Evolutionary conservation across 2,329 filamentous ascomycete genomes (phyloP), one percentile per base, ranked within the genome.

Genomic region (Penicillium sp.): DNA sequence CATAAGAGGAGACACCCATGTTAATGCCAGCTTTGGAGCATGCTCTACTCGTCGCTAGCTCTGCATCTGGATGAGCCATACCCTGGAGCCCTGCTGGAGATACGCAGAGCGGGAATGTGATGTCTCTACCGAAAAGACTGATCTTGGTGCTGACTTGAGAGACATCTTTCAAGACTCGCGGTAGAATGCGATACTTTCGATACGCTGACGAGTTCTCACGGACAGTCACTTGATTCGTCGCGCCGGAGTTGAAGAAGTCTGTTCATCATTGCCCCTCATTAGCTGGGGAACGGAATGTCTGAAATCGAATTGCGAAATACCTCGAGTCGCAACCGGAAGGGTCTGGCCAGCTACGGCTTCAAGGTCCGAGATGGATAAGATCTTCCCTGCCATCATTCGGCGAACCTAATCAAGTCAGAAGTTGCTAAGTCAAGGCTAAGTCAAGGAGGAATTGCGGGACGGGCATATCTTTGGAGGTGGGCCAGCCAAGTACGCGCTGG

Each of bases 221-320:
- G n/a, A 82, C 50, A 2, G 62, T 64, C 9, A 65, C 53, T 50
- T 65, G 62, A 27, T 61, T 55, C n/a, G 60, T 64, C 28, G 79
- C 79, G 5, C 81, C 81, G 46, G 78, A 79, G 58, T 83, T 82
- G 67, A 77, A 82, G 68, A 81, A 83, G 44, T 81, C 80, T 74
- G 54, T 11, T 33, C 30, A 22, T 38, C 20, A 11, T 20, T 18
- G n/a, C 46, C 42, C 46, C 16, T 33, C 27, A 42, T 56, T 53
- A 48, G 36, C 22, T 31, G 11, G 30, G 8, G 10, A 14, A 13
- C 6, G 10, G 36, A 14, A 22, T 24, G 13, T 8, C 11, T 14
- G n/a, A 7, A 24, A 13, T 39, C 18, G 18, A 13, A 39, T 20
- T 24, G 18, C 2, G 18, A 24, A 4, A n/a, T 57, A 61, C 56